Base-by-base conservation (phyloP, 2,329 filamentous ascomycete genomes). In the Tolypocladium guangdongense region DNA sequence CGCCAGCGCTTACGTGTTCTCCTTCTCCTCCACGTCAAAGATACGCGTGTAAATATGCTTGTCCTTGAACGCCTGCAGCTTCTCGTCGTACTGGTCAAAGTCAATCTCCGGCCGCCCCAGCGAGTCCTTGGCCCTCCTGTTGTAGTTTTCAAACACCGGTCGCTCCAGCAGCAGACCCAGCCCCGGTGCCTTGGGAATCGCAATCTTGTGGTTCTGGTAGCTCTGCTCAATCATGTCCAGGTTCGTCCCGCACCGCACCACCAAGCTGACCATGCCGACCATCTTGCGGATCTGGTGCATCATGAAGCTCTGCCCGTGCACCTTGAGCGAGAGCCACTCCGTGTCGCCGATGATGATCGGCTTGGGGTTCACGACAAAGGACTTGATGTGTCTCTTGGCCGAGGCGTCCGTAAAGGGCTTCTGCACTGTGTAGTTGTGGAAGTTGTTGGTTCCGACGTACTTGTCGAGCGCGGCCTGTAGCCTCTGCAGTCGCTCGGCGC, bases 231-330 rank as follows among this genome's bases (percentile, higher is more conserved):
- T 88, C 32, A 87, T 81, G 12, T 80, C 73, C 4, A 84, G 75
- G 4, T 87, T 77, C n/a, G 85, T 85, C 50, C 90, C 93, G 67
- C 88, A 95, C 38, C 93, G 85, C 7, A 95, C 86, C 7, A 92
- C 76, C 56, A 99, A 77, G 36, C 89, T 83, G 10, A 84, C 89
- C 86, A 99, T 90, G 54, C 88, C 90, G 18, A 99, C 89, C 93
- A 99, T 97, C 73, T 97, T 99, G 64, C 93, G 86, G 70, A 99
- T 99, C 74, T 99, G 93, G 71, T 99, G 93, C 93, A 99, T 99
- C 93, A 99, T 99, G 78, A 99, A 99, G 65, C 87, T 92, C 71
- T 99, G 93, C 0, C 93, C 93, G 70, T 99, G 93, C 27, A 99
- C 91, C 68, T 95, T 96, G 60, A 97, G 77, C 45, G 87, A 93